These are phyloP conservation scores for Sporothrix luriei DNA, from an alignment of 2,329 filamentous ascomycete genomes.

Conservation along the genomic window DNA sequence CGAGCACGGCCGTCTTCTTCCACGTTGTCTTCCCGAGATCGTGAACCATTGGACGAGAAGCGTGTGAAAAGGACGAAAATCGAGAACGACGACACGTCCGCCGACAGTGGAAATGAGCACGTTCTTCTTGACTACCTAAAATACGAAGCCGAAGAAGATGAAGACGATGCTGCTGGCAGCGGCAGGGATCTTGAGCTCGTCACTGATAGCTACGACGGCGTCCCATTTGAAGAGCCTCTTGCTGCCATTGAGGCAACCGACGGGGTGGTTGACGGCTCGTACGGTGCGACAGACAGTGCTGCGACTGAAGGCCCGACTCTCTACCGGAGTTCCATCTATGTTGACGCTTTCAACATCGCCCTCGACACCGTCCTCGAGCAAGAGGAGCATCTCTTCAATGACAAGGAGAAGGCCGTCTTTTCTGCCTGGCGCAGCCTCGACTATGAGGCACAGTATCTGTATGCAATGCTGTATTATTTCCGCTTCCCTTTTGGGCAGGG, in stretches of 20 bases:
- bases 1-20: conserved; percentile 18
- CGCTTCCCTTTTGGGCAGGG: neutral
- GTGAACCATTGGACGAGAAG: neutral
- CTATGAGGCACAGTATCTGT: conserved; percentile 92
- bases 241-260: conserved; percentile 31
- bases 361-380: conserved; percentile 87
- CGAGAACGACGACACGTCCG: neutral
- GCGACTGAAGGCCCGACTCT: conserved; percentile 67
- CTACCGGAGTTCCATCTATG: conserved; percentile 84
- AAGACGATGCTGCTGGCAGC: neutral
- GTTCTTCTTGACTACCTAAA: neutral
- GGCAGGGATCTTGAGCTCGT: conserved; percentile 5
- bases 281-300: neutral
- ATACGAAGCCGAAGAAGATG: neutral
- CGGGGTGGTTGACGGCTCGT: conserved; percentile 22
- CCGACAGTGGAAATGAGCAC: neutral
- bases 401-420: conserved; percentile 77
- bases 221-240: conserved; percentile 17
- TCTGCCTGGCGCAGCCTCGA: conserved; percentile 69
- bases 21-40: neutral
- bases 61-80: conserved; percentile 24
- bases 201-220: neutral
- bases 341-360: conserved; percentile 94
- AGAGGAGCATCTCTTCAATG: conserved; percentile 83
- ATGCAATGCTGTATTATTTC: conserved; percentile 42